Base-by-base conservation (phyloP, 2,329 filamentous ascomycete species). In the Sporothrix luriei region DNA sequence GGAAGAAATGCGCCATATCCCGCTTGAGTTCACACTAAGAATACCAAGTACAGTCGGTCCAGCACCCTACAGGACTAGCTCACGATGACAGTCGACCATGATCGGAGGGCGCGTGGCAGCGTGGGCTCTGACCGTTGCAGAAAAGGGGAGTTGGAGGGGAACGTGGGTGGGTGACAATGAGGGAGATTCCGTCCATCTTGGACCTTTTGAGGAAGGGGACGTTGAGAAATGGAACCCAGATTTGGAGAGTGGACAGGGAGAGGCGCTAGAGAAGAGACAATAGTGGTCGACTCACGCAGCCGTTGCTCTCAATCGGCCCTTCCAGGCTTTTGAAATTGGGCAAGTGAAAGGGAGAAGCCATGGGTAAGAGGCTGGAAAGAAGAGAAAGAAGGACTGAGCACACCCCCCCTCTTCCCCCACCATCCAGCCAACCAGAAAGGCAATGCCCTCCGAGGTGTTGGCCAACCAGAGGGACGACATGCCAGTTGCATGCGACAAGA, bases 301-400 rank as follows among this genome's bases (percentile, higher is more conserved):
- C 6, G 14, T 19, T 54, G 16, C 49, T 68, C 13, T 43, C 51
- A 69, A 71, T 71, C 70, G 67, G 70, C 70, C 70, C 69, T 69
- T 71, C 70, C 70, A 71, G 67, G 52, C 70, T 66, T 29, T 66
- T 40, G n/a, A 46, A 57, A 66, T 51, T 66, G 33, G 5, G 33
- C 33, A 33, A 33, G 33, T 33, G 29, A 40, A n/a, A 40, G n/a
- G 10, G 26, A 51, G 26, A n/a, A 26, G 21, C n/a, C 46, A 24
- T 46, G 21, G 24, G 1, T 4, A 33, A 33, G 21, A 64, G 21
- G n/a, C 21, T 10, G 24, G 11, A 26, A 19, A 65, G 11, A 10
- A 54, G 21, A 64, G n/a, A 29, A 48, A 54, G 21, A 55, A 43
- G 43, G 29, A 49, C 54, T 29, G 66, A 29, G n/a, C 38, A 29